phyloP scores from a whole-genome alignment of 495 filamentous ascomycete genomes.

The Xylaria acuta region DNA sequence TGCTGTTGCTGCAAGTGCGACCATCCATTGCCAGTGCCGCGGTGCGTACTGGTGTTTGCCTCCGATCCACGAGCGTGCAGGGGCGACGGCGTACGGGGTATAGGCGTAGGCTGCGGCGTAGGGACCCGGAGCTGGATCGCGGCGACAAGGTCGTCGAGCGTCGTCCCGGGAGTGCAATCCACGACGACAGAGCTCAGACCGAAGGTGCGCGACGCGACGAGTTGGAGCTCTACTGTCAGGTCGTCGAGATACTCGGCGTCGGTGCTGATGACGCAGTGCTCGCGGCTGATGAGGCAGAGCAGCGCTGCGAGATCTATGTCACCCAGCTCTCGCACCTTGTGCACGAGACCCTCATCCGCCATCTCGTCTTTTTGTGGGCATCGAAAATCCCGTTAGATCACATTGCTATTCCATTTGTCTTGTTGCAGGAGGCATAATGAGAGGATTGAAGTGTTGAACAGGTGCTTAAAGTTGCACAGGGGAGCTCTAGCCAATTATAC shows the following conservation, averaged over 20 bases:
- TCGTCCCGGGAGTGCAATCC: conserved; percentile 72
- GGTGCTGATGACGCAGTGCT: conserved; percentile 88
- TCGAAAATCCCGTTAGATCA: conserved; percentile 16
- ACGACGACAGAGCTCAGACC: conserved; percentile 69
- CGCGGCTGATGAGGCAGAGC: conserved; percentile 75
- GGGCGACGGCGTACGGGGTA: conserved; percentile 27
- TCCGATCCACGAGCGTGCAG: conserved; percentile 24
- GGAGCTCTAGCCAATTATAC: not conserved
- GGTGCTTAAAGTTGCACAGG: not conserved
- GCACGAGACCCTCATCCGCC: conserved; percentile 65
- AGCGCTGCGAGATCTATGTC: conserved; percentile 89
- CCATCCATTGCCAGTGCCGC: not conserved
- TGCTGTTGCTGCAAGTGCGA: conserved; percentile 3
- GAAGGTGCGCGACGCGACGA: conserved; percentile 76
- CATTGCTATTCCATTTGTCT: not conserved
- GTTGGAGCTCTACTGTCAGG: conserved; percentile 72
- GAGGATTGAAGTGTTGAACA: not conserved
- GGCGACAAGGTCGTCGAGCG: conserved; percentile 78
- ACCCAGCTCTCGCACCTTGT: conserved; percentile 74
- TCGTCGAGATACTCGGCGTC: conserved; percentile 65
- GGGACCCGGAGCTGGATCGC: conserved; percentile 63
- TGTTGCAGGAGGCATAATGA: not conserved
- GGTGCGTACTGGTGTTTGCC: conserved; percentile 32
- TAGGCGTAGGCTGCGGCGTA: conserved; percentile 28
- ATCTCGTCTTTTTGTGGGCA: conserved; percentile 48